Base-by-base conservation (phyloP, 495 filamentous ascomycete species). In the Lophiotrema nucula region DNA sequence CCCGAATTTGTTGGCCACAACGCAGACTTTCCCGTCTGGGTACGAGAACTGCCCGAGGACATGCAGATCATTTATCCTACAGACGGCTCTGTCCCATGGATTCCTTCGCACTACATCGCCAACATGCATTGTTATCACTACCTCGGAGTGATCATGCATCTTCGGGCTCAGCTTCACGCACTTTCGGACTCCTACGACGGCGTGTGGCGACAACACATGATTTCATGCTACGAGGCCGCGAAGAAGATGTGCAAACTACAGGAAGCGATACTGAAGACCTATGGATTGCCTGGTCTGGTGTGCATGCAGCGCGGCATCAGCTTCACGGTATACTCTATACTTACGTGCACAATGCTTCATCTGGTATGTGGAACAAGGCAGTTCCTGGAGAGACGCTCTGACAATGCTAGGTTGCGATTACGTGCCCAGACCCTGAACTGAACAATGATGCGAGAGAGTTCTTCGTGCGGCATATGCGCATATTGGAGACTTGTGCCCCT, bases 271-370 rank as follows among this genome's bases (percentile, higher is more conserved):
- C 66, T 95, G 44, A 76, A 85, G 49, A 78, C 81, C 1, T 95
- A 87, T 69, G 90, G 91, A 1, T 72, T 96, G 42, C 79, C 81
- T 42, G 95, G 93, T 1, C 76, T 97, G 1, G 79, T 92, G 55
- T 95, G 86, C 77, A 97, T 98, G 93, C 85, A 90, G 68, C 80
- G 93, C 59, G 93, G 93, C 31, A 89, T 97, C 65, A 96, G 90
- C 74, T 97, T 96, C 69, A 90, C 91, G 19, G 95, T 98, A 19
- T 98, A 98, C 67, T 83, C 84, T 38, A 81, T 96, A 24, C 77
- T 98, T 33, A 96, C 89, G 12, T 97, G 91, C 76, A 93, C 91
- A 25, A 93, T 97, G 76, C 80, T 98, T 54, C 95, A 98, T 74
- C 73, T 98, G 74, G 93, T 98, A 77, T 70, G 89, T 75, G 37